phyloP scores from a whole-genome alignment of 2,329 filamentous ascomycete species.

The Seiridium unicorne region DNA sequence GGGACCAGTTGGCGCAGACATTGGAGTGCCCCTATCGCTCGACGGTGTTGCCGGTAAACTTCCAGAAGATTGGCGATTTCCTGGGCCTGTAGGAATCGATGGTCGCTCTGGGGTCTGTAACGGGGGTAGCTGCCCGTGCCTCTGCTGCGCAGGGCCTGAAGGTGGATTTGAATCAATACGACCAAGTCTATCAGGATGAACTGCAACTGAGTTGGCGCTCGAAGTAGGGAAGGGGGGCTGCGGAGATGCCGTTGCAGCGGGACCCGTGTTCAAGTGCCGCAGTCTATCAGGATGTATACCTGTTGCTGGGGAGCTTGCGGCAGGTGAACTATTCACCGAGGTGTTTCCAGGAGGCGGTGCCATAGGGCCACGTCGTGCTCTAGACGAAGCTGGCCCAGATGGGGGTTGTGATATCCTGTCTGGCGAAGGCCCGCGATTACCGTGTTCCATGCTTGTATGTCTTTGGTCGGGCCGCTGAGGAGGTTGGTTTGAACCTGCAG shows the following conservation, averaged over 20 bases:
- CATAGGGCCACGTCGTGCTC: conserved; percentile 41
- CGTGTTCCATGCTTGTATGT: conserved; percentile 35
- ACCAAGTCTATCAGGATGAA: conserved; percentile 42
- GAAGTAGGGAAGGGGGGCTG: conserved; percentile 22
- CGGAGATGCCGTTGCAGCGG: conserved; percentile 12
- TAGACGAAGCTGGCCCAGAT: conserved; percentile 51
- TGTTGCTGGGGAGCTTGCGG: conserved; percentile 17
- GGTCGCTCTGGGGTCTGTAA: conserved; percentile 31
- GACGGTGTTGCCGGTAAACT: conserved; percentile 16
- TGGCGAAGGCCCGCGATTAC: conserved; percentile 41
- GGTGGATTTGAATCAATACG: conserved; percentile 30
- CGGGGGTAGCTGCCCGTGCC: conserved; percentile 22
- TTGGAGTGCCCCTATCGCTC: conserved; percentile 22
- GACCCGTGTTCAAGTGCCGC: conserved; percentile 21
- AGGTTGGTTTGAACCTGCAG: conserved; percentile 28
- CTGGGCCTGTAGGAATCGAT: conserved; percentile 21
- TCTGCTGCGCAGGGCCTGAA: conserved; percentile 19
- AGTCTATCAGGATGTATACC: conserved; percentile 30
- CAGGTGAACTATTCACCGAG: conserved; percentile 21
- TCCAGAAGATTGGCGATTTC: conserved; percentile 21
- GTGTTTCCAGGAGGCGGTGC: conserved; percentile 17
- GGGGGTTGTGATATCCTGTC: conserved; percentile 46
- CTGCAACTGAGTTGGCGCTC: conserved; percentile 19
- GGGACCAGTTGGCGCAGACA: conserved; percentile 31
- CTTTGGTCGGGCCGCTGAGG: conserved; percentile 41